Base-by-base conservation (phyloP, 768 basidiomycete species). In the Gelatoporia subvermispora region DNA sequence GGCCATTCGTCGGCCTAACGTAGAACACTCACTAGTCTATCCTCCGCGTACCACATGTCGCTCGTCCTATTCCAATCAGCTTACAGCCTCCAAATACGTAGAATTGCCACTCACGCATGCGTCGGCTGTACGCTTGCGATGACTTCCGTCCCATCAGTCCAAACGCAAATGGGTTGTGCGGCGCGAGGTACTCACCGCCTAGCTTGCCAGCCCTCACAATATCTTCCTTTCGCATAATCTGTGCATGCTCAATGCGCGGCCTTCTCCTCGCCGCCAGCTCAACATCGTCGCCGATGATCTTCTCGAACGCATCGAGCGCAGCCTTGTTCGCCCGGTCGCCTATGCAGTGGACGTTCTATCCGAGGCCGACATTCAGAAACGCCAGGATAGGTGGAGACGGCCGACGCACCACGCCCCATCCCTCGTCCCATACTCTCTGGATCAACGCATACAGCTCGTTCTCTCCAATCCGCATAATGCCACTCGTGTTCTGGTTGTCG, bases 41-140 rank as follows among this genome's bases (percentile, higher is more conserved):
- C 72, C 64, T 96, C 91, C 1, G 93, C 93, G 58, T 94, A 97
- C 69, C 80, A 78, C 93, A 96, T 96, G 53, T 93, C 91, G 43
- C 85, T 92, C 34, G 84, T 89, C 50, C 85, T 88, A 56, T 18
- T 18, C 23, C 39, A 13, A 9, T 15, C 8, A 31, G 13, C 24
- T 43, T 47, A 38, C 21, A n/a, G 13, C 34, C 51, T 28, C 15
- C 11, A 10, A 15, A 51, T 22, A 36, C 8, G 10, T 5, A 43
- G 22, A 7, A 51, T 56, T 52, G n/a, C n/a, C 9, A 69, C 82
- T 67, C 67, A 91, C 79, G 85, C 91, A 60, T 96, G 93, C 1
- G 90, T 93, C 0, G 93, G 93, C 59, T 97, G 93, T 3, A 95
- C 90, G 56, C 92, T 94, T 4, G 88, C 78, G 58, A 95, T 86